Evolutionary conservation across 495 filamentous ascomycete genomes (phyloP), one percentile per base, ranked within the genome.

Genomic region (Bathelium albidoporum): DNA sequence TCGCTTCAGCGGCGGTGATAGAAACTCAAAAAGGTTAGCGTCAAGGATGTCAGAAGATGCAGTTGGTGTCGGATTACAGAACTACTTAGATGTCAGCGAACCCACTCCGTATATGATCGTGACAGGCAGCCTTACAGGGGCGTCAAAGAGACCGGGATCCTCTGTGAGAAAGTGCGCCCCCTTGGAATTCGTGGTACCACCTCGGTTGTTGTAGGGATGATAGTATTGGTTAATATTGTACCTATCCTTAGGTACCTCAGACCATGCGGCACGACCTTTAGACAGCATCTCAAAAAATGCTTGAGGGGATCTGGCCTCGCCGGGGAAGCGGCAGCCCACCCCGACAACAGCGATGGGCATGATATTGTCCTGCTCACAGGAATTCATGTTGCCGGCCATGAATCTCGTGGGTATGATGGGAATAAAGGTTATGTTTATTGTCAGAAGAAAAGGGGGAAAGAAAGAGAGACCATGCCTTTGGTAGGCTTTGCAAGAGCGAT

Each of bases 181-280:
- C 49, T 29, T 55, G 22, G 49, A 55, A 29, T 55, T 55, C 49
- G 49, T 55, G 24, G 49, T 55, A 7, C 49, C 49, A 28, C 5
- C 49, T 55, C 49, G 49, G 29, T 55, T 55, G n/a, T 55, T 26
- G 16, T n/a, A 55, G 22, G 80, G 75, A 67, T 82, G 76, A 66
- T 83, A 79, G 64, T 83, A 83, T 66, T 81, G 82, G 59, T 83
- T 78, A 0, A 82, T 80, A 60, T 84, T 79, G 68, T 78, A 76
- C 26, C 79, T 67, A 60, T 86, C 85, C 26, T 82, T 81, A 41
- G 84, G 78, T 62, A 86, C 80, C 1, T 76, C 72, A 52, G 78
- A 77, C 63, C 75, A 78, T 52, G 73, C 79, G 32, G 78, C 78
- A 2, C 73, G 65, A 16, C 74, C 73, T 34, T 73, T 64, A 26